Evolutionary conservation across 208 protist genomes (phyloP), one percentile per base, ranked within the genome.

Genomic region (Naegleria gruberi): DNA sequence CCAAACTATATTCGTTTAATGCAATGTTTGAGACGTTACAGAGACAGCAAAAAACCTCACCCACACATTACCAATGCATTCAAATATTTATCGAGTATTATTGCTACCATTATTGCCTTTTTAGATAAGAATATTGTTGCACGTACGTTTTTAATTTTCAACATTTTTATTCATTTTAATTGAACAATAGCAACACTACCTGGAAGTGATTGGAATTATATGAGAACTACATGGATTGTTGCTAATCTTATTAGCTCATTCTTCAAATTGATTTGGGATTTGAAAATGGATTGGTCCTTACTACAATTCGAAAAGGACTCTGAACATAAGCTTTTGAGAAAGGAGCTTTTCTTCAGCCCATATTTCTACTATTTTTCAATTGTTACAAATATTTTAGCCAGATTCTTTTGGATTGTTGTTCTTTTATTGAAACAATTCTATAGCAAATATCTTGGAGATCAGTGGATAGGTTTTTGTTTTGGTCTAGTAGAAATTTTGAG

Each of bases 11-110:
- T 77, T 6, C 89, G 93, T 41, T 82, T 94, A 26, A 85, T 94
- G 74, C 93, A 95, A 85, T 95, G 93, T 90, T 84, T 95, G 12
- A 89, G 93, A 43, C 86, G 92, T 41, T 95, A 90, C 57, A 46
- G 85, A 47, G 93, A 94, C 19, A 89, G 82, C 19, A 46, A 82
- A 40, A 89, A 93, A 26, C 40, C 34, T 5, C 4, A 23, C 0
- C 91, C 87, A 12, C 92, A 95, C 89, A 37, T 94, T 8, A 77
- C 65, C 44, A 95, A 95, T 86, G 93, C 92, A 1, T 46, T 89
- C 4, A 94, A 95, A 86, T 95, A 95, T 86, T 74, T 65, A 4
- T 46, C 91, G 6, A 92, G 91, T 10, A 93, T 94, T 6, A 17
- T 93, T 1, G 91, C 92, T 3, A 90, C 86, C 0, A 34, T 93